phyloP scores from a whole-genome alignment of 2,329 filamentous ascomycete genomes.

The Pyrenochaeta sp. region DNA sequence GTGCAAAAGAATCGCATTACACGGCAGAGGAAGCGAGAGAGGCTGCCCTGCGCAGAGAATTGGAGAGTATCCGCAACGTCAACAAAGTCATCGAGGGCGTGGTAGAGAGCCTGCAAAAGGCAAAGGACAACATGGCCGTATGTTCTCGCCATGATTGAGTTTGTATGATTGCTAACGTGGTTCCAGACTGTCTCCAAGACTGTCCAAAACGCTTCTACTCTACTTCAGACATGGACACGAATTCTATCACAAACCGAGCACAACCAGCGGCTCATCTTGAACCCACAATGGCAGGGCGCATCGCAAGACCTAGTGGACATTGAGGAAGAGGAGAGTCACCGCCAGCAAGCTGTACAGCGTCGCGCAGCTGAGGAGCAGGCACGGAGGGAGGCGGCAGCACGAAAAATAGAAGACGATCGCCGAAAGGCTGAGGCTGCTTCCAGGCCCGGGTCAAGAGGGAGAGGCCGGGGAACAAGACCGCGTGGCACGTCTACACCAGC shows the following conservation, averaged over 20 bases:
- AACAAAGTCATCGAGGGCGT: constrained; percentile 87
- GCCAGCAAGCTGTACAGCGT: constrained; percentile 79
- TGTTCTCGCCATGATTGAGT: constrained; percentile 23
- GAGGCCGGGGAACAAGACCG: constrained; percentile 45
- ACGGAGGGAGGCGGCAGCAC: constrained; percentile 71
- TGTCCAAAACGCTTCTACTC: constrained; percentile 83
- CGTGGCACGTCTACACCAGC: constrained; percentile 39
- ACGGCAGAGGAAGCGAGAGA: constrained; percentile 75
- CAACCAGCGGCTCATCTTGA: constrained; percentile 89
- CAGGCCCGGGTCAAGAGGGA: constrained; percentile 49
- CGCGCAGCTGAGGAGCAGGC: constrained; percentile 80
- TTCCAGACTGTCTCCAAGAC: constrained; percentile 80
- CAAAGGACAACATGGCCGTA: constrained; percentile 80
- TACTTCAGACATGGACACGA: constrained; percentile 94
- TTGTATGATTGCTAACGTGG: constrained; percentile 11
- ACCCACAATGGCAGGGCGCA: constrained; percentile 88
- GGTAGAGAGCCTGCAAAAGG: constrained; percentile 73
- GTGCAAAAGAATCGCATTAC: constrained; percentile 59
- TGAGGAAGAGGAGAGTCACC: constrained; percentile 77
- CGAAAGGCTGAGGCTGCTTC: constrained; percentile 66
- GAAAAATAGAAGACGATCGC: constrained; percentile 59
- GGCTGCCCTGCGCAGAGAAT: constrained; percentile 75
- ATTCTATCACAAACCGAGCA: constrained; percentile 98
- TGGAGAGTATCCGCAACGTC: constrained; percentile 83
- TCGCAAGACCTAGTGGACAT: constrained; percentile 85